Conservation (phyloP, 2,329 filamentous ascomycete species). For the Corinectria fuckeliana region DNA sequence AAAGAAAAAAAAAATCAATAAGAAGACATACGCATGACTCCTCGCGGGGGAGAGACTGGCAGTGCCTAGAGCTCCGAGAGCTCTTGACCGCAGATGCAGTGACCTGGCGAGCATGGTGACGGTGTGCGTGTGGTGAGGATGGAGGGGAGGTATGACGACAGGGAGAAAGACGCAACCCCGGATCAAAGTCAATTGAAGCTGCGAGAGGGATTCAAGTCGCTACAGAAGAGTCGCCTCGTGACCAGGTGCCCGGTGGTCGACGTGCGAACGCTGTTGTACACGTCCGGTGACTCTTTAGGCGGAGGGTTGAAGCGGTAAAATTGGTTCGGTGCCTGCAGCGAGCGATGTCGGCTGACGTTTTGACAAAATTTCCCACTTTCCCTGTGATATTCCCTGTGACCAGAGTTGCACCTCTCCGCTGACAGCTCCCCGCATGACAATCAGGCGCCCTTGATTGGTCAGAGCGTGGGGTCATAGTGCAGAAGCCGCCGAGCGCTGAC, state of each 20-base stretch:
- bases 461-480: background rate
- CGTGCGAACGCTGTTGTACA: constrained; percentile 3
- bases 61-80: constrained; percentile 35
- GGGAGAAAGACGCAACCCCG: background rate
- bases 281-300: constrained; percentile 6
- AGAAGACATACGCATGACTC: constrained; percentile 40
- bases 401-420: constrained; percentile 23
- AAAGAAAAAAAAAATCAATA: background rate
- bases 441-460: constrained; percentile 25
- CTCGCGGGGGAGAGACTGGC: constrained; percentile 26
- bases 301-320: constrained; percentile 23
- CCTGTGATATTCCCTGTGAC: constrained; percentile 48
- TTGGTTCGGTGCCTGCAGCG: constrained; percentile 33
- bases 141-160: constrained; percentile 8
- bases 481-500: constrained; percentile 19
- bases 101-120: constrained; percentile 40
- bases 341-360: constrained; percentile 41
- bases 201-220: constrained; percentile 15
- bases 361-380: constrained; percentile 35
- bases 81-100: constrained; percentile 37
- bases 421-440: constrained; percentile 41
- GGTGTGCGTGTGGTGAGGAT: constrained; percentile 5
- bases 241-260: constrained; percentile 14
- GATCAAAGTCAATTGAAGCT: constrained; percentile 31
- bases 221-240: constrained; percentile 18